These are phyloP conservation scores for Phoma sp. DNA, from an alignment of 2,329 filamentous ascomycete genomes.

Conservation along the genomic window DNA sequence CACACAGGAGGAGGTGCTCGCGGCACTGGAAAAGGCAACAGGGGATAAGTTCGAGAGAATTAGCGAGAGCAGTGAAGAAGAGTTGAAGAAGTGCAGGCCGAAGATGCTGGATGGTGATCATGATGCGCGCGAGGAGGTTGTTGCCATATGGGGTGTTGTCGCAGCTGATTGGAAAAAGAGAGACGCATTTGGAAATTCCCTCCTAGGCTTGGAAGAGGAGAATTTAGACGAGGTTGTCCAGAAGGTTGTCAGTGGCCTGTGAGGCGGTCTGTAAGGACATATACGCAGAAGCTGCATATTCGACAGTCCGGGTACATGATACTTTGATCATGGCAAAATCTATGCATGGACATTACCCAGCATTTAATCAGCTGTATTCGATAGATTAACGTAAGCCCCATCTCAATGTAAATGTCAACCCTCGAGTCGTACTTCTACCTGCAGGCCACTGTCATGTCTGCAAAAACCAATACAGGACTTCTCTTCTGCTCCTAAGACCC, in stretches of 20 bases:
- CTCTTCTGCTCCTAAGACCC: too few relatives aligned
- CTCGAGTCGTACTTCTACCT: too few relatives aligned
- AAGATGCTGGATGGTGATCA: slow-evolving; percentile 43
- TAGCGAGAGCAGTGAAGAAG: slow-evolving; percentile 44
- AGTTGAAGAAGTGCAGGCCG: slow-evolving; percentile 30
- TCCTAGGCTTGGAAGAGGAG: slow-evolving; percentile 42
- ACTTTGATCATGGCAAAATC: too few relatives aligned
- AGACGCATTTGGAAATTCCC: slow-evolving; percentile 39
- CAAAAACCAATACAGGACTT: too few relatives aligned
- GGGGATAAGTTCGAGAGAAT: slow-evolving; percentile 59
- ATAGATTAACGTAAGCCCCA: too few relatives aligned
- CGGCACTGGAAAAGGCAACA: slow-evolving; percentile 60
- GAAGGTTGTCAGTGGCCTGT: slow-evolving; percentile 28
- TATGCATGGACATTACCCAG: too few relatives aligned
- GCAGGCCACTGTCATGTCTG: too few relatives aligned
- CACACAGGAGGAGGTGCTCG: slow-evolving; percentile 65
- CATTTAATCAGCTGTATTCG: too few relatives aligned
- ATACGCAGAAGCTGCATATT: neutral
- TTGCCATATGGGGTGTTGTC: slow-evolving; percentile 44
- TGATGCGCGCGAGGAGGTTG: slow-evolving; percentile 41
- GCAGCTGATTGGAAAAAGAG: slow-evolving; percentile 42
- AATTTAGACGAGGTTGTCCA: slow-evolving; percentile 38
- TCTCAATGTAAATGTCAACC: too few relatives aligned
- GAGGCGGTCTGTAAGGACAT: neutral
- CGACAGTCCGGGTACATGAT: too few relatives aligned